Evolutionary conservation across 495 filamentous ascomycete genomes (phyloP), one percentile per base, ranked within the genome.

Genomic region (Letharia lupina): DNA sequence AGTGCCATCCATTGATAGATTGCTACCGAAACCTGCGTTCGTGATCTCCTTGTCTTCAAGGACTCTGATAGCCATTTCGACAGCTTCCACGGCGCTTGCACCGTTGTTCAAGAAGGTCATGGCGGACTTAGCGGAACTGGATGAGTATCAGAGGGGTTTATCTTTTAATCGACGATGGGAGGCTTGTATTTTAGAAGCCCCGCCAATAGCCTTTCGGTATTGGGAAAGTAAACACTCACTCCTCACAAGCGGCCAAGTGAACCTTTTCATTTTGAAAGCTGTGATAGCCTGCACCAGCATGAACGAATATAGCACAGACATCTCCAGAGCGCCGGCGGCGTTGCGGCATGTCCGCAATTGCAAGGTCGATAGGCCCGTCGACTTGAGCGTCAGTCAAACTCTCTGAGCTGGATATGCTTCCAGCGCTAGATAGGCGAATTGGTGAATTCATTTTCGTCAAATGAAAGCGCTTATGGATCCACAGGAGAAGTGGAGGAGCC

Each of bases 221-320:
- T 15, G 18, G 33, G 33, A 62, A n/a, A 54, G 62, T 64, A 16
- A 58, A 20, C 28, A 83, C 90, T 79, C 81, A 98, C 94, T 91
- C 86, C 67, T 87, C 86, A 74, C 94, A 98, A 31, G 91, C 90
- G 70, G 87, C 78, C 16, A 98, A 82, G 73, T 98, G 94, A 47
- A 87, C 79, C 20, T 79, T 77, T 73, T 98, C 91, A 76, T 98
- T 97, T 61, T 87, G 82, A 20, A 79, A 71, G 70, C 90, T 96
- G 74, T 98, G 94, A 71, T 88, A 97, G n/a, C 94, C 94, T 23
- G 94, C 94, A 16, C 94, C 94, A 31, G 93, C 94, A 79, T 98
- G 94, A 65, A 98, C 86, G 72, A 96, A 97, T 44, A 98, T 89
- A n/a, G 89, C 89, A 66, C 79, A 83, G 13, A 83, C 66, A 62